Evolutionary conservation across 257 asterid genomes (phyloP), one percentile per base, ranked within the genome.

Genomic region (Plantago elongata): DNA sequence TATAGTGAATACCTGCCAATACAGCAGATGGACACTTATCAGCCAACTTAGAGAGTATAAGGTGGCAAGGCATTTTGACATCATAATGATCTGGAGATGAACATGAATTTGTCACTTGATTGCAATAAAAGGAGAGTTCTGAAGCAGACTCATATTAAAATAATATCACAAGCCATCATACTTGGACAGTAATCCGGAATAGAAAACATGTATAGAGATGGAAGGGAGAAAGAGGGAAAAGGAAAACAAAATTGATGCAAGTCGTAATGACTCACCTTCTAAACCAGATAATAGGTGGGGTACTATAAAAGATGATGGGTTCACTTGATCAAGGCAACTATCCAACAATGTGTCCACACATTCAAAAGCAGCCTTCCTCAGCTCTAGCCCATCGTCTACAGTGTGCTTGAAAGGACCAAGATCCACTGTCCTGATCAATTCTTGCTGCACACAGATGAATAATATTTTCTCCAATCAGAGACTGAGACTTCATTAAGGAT

Each of bases 321-420:
- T 84, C 78, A 89, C 86, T 89, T 89, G 99, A 81, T 87, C 94
- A 61, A 93, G 97, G 74, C 99, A 93, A 54, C 89, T 73, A 76
- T 93, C 99, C 79, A 93, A 75, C 80, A 93, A 79, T 58, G 99
- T 89, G 74, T 93, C 96, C 42, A 93, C 96, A 61, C 99, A 93
- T 84, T 93, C 99, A 68, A 93, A 93, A 56, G 97, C 95, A 54
- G 97, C 97, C 81, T 93, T 93, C 72, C 99, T 87, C 78, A 93
- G 80, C 75, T 93, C 99, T 65, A 93, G 99, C 72, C 99, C 99
- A 78, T 93, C 99, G 59, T 93, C 99, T 30, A 93, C 99, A 17
- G 97, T 93, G 83, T 93, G 99, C 83, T 93, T 89, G 86, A 93
- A 93, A 70, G 99, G 99, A 67, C 99, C 99, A 37, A 93, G 80